Conservation (phyloP, 192 early-diverging fungal species). For the Spizellomyces punctatus region DNA sequence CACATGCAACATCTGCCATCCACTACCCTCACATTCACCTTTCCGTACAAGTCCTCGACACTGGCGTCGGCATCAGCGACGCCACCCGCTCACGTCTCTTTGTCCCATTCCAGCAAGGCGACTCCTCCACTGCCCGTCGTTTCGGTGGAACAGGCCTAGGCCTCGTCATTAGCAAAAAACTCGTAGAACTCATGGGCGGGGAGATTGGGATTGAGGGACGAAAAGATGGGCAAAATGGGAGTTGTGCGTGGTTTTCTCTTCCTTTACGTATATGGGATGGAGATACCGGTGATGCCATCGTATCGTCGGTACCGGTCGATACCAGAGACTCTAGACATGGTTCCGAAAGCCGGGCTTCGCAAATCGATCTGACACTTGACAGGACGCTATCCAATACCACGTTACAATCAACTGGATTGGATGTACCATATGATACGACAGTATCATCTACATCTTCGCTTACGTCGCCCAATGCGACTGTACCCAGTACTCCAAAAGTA, state of each 20-base stretch:
- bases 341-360: too few species aligned
- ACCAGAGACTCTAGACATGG: too few species aligned
- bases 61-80: slow-evolving; percentile 79
- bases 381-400: too few species aligned
- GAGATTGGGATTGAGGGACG: slow-evolving; percentile 9
- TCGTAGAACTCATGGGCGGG: slow-evolving; percentile 45
- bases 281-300: neutral
- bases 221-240: neutral
- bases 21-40: slow-evolving; percentile 38
- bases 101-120: slow-evolving; percentile 81
- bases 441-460: too few species aligned
- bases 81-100: slow-evolving; percentile 76
- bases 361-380: too few species aligned
- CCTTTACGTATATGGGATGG: neutral
- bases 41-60: slow-evolving; percentile 73
- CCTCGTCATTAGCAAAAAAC: slow-evolving; percentile 77
- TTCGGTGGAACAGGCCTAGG: slow-evolving; percentile 90
- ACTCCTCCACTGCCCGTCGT: slow-evolving; percentile 47
- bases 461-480: neutral
- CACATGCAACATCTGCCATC: neutral
- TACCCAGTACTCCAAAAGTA: neutral
- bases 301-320: neutral
- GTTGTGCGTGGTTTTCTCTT: slow-evolving; percentile 1
- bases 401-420: too few species aligned
- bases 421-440: too few species aligned